Conservation (phyloP, 768 basidiomycete species). For the Exidia glandulosa region DNA sequence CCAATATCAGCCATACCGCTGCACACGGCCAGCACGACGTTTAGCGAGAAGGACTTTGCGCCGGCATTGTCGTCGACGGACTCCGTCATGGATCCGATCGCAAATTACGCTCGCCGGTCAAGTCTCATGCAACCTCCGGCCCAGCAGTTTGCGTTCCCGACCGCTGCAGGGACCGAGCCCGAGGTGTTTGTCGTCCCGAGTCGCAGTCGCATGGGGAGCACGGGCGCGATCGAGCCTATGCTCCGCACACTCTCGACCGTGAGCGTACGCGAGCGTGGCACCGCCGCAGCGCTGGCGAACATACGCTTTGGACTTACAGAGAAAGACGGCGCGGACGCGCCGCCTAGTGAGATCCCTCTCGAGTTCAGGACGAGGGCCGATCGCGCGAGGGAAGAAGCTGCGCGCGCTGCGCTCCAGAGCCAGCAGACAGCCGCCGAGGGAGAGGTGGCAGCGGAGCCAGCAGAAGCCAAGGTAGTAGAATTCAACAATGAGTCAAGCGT, state of each 20-base stretch:
- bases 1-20: not conserved
- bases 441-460: too few species aligned
- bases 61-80: constrained; percentile 11
- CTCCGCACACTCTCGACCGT: constrained; percentile 77
- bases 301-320: constrained; percentile 15
- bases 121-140: not conserved
- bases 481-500: too few species aligned
- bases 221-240: constrained; percentile 50
- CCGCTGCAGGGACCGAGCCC: constrained; percentile 5
- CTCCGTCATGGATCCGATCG: constrained; percentile 26
- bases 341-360: constrained; percentile 60
- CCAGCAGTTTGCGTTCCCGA: constrained; percentile 3
- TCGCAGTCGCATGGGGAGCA: constrained; percentile 68
- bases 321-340: constrained; percentile 52
- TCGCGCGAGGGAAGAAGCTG: not conserved
- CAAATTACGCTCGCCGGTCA: constrained; percentile 24
- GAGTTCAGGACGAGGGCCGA: constrained; percentile 45
- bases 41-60: constrained; percentile 3
- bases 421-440: too few species aligned
- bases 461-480: too few species aligned
- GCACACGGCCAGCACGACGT: too few species aligned
- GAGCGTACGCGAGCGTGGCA: constrained; percentile 70
- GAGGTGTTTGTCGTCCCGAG: constrained; percentile 56
- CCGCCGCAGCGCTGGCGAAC: constrained; percentile 45
- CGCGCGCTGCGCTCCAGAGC: too few species aligned